A percentile compares a stretch with the other conserved stretches of the same genome.
Conservation (phyloP, 1,284 basidiomycete genomes). For the Pterula multifida region DNA sequence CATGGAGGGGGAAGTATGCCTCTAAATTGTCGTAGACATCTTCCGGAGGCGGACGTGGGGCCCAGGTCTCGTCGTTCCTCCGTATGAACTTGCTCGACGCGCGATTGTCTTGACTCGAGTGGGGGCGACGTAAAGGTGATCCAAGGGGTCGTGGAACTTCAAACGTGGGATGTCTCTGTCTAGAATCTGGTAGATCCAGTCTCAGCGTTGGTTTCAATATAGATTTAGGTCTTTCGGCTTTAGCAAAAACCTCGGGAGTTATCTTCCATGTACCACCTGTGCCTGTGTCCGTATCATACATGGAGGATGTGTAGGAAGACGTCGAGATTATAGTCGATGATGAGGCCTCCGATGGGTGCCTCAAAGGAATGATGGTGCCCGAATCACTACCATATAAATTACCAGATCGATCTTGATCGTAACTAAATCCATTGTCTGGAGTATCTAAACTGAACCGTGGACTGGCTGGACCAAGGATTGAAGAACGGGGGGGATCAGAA, state of each 20-base stretch:
- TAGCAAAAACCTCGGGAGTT: background rate
- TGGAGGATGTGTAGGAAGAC: background rate
- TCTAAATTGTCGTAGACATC: constrained; percentile 91
- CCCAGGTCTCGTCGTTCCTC: constrained; percentile 57
- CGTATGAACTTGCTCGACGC: constrained; percentile 49
- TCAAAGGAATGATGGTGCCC: background rate
- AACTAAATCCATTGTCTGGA: constrained; percentile 9
- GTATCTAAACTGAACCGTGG: constrained; percentile 29
- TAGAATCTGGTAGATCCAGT: background rate
- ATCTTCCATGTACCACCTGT: background rate
- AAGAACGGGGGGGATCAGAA: constrained; percentile 17
- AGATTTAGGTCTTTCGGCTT: background rate
- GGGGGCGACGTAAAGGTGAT: background rate
- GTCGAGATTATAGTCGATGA: background rate
- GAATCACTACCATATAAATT: background rate
- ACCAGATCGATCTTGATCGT: background rate
- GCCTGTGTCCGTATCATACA: background rate
- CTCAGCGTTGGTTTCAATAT: constrained; percentile 1
- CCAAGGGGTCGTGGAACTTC: background rate
- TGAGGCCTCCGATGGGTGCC: background rate
- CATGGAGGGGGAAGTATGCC: constrained; percentile 93
- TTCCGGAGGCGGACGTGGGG: constrained; percentile 85
- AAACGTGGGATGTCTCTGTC: background rate
- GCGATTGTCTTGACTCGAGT: constrained; percentile 13
- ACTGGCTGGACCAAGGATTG: constrained; percentile 48